A percentile compares a stretch with the other conserved stretches of the same genome.
phyloP scores from a whole-genome alignment of 1,284 basidiomycete genomes.

The Rhodotorula sp. region DNA sequence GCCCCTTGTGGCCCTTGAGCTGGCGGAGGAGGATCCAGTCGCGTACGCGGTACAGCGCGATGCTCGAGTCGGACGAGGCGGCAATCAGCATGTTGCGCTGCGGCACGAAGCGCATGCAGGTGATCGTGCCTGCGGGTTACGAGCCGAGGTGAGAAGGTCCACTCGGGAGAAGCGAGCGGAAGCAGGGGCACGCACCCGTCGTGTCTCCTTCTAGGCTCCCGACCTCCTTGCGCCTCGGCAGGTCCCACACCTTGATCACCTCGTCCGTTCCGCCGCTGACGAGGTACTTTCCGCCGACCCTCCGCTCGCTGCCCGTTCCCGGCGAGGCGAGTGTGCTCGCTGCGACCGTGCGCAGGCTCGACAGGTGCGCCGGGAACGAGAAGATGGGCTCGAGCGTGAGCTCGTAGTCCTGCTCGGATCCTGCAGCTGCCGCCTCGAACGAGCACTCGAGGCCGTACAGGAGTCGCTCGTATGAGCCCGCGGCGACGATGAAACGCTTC shows the following conservation, averaged over 20 bases:
- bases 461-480: conserved; percentile 92
- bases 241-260: conserved; percentile 96
- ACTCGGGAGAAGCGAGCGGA: not conserved
- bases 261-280: conserved; percentile 94
- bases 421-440: conserved; percentile 43
- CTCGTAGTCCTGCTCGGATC: conserved; percentile 3
- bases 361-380: conserved; percentile 94
- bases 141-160: not conserved
- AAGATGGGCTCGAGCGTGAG: conserved; percentile 74
- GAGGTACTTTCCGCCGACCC: conserved; percentile 84
- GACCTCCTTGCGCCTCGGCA: conserved; percentile 83
- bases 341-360: conserved; percentile 84
- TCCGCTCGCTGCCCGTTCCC: conserved; percentile 53
- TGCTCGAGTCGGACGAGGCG: conserved; percentile 74
- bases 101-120: conserved; percentile 81
- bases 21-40: conserved; percentile 89
- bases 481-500: conserved; percentile 77
- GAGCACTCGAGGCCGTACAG: conserved; percentile 77
- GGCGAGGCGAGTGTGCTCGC: conserved; percentile 57
- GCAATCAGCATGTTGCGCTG: conserved; percentile 79
- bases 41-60: conserved; percentile 83
- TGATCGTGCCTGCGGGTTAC: conserved; percentile 72
- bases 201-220: conserved; percentile 64
- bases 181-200: conserved; percentile 59
- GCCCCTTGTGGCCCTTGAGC: conserved; percentile 89